Evolutionary conservation across 495 filamentous ascomycete species (phyloP).

Genomic region (Saxispiralis lemnorum): DNA sequence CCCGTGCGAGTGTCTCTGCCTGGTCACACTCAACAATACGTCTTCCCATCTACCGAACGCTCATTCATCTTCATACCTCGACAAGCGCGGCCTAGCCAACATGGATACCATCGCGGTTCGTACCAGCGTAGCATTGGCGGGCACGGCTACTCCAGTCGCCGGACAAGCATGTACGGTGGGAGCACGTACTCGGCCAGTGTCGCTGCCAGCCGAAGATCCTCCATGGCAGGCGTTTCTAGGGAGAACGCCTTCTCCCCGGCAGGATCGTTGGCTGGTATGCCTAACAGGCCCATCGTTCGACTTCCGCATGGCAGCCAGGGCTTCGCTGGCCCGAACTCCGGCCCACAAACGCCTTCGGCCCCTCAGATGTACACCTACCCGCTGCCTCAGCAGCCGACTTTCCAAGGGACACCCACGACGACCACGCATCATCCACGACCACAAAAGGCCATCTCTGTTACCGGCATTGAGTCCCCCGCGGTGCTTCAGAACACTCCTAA

Average conservation of each 20-base stretch:
- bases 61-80: slow-evolving; percentile 98
- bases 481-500: slow-evolving; percentile 42
- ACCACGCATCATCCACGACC: slow-evolving; percentile 79
- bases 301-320: slow-evolving; percentile 48
- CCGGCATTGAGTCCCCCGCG: slow-evolving; percentile 78
- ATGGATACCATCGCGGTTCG: slow-evolving; percentile 48
- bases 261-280: slow-evolving; percentile 54
- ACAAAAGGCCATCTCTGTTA: slow-evolving; percentile 85
- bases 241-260: slow-evolving; percentile 61
- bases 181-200: slow-evolving; percentile 80
- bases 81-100: slow-evolving; percentile 80
- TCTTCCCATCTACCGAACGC: slow-evolving; percentile 71
- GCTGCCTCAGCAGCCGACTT: slow-evolving; percentile 47
- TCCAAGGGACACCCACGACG: slow-evolving; percentile 63
- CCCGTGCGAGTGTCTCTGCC: slow-evolving; percentile 89
- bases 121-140: slow-evolving; percentile 41
- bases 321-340: slow-evolving; percentile 15
- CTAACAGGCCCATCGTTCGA: slow-evolving; percentile 63
- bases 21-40: slow-evolving; percentile 57
- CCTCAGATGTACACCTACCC: slow-evolving; percentile 29
- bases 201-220: slow-evolving; percentile 81
- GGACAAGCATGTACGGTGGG: slow-evolving; percentile 65
- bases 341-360: slow-evolving; percentile 10
- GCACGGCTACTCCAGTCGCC: slow-evolving; percentile 51
- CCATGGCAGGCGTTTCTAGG: slow-evolving; percentile 56